Base-by-base conservation (phyloP, 1,139 yeast species). In the Pichia sp. region DNA sequence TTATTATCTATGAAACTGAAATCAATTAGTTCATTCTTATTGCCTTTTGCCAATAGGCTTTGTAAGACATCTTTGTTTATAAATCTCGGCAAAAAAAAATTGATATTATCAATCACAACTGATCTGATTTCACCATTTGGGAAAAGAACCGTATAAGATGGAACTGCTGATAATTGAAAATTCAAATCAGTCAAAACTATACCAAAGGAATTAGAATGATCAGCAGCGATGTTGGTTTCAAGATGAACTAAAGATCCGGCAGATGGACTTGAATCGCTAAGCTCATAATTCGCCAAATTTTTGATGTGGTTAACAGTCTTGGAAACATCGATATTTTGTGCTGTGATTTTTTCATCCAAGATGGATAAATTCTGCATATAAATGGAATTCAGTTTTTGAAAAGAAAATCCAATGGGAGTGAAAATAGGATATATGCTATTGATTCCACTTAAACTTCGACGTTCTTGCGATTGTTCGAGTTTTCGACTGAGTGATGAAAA, bases 201-300 rank as follows among this genome's bases (percentile, higher is more conserved):
- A 3, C 55, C 56, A 31, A 49, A 42, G 23, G 29, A 38, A 33
- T 45, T 39, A 11, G 27, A 16, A 26, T 37, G 5, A 9, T 39
- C 16, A 7, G 38, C 31, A 2, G 29, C 6, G 7, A 37, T 23
- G 4, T 38, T 29, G 3, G 31, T 7, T 33, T 45, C 27, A 31
- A 50, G 46, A 34, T 52, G 50, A 9, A 51, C 46, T 4, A 53
- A 38, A 0, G 55, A 51, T 2, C 56, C 56, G 4, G 41, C 36
- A 29, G 23, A 33, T 4, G 52, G 52, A n/a, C 41, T 29, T 4
- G 8, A 26, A 10, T 42, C 31, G 7, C 26, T 9, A 3, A 31
- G 27, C 7, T 36, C 27, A 33, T 34, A 38, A 26, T 39, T 26
- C 27, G 29, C 9, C 6, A 45, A n/a, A 16, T 42, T 11, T 26